phyloP scores from a whole-genome alignment of 2,329 filamentous ascomycete species.

The Colletotrichum simmondsii region DNA sequence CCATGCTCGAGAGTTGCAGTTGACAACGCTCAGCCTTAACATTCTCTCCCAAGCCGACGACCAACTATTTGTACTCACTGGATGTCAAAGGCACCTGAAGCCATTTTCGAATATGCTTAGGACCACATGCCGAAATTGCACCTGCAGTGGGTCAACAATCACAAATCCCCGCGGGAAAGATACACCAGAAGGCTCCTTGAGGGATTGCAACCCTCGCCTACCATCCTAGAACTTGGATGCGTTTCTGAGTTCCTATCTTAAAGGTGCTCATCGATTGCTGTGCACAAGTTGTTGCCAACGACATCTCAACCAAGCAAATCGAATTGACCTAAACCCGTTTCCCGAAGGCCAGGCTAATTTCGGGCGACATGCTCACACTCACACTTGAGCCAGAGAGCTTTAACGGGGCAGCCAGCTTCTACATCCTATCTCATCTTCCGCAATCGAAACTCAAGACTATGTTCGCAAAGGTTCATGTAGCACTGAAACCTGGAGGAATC shows the following conservation, averaged over 20 bases:
- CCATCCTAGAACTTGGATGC: not conserved
- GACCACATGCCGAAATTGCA: not conserved
- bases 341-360: not conserved
- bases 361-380: not conserved
- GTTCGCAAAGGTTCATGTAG: not conserved
- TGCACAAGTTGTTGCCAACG: not conserved
- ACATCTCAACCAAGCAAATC: not conserved
- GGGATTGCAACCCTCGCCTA: not conserved
- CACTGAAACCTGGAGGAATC: not conserved
- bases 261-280: not conserved
- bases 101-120: not conserved
- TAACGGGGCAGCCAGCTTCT: not conserved
- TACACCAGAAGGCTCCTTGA: not conserved
- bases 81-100: not conserved
- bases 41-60: not conserved
- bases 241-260: not conserved
- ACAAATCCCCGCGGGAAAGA: not conserved
- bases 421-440: not conserved
- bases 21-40: not conserved
- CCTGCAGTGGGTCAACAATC: not conserved
- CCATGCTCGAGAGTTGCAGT: not conserved
- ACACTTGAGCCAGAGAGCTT: not conserved
- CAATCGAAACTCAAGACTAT: not conserved
- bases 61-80: not conserved
- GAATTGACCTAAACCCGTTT: not conserved